These are phyloP conservation scores for Fusarium siculi DNA, from an alignment of 2,329 filamentous ascomycete species.

Conservation along the genomic window DNA sequence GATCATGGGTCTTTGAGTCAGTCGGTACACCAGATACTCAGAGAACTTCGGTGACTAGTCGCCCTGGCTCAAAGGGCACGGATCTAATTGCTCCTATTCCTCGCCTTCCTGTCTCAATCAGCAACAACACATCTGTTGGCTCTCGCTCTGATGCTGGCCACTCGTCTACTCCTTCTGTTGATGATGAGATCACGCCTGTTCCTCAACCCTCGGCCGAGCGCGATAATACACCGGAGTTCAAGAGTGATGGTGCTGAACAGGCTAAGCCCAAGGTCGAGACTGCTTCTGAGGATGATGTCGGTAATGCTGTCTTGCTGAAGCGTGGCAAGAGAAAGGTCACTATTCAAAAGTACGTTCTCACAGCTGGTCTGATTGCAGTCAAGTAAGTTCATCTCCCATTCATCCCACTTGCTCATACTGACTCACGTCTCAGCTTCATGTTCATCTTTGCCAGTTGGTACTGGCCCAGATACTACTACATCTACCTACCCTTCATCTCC, in stretches of 20 bases:
- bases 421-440: neutral
- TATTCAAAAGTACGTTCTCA: neutral
- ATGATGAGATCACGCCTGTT: neutral
- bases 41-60: neutral
- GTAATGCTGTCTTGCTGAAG: neutral
- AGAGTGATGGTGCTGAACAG: neutral
- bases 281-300: neutral
- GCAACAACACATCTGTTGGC: neutral
- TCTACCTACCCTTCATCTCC: neutral
- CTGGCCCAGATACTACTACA: neutral
- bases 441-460: neutral
- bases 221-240: rapidly evolving
- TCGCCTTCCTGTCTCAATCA: neutral
- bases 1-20: neutral
- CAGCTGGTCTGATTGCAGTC: neutral
- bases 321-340: neutral
- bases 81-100: neutral
- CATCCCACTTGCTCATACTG: rapidly evolving
- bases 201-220: neutral
- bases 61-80: neutral
- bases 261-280: neutral
- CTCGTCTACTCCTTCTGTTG: neutral
- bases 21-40: neutral
- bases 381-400: neutral
- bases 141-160: neutral